Percentiles rank a stretch among this genome's conserved stretches.
Conservation (phyloP, 768 basidiomycete genomes). For the Gloeostereum incarnatum region DNA sequence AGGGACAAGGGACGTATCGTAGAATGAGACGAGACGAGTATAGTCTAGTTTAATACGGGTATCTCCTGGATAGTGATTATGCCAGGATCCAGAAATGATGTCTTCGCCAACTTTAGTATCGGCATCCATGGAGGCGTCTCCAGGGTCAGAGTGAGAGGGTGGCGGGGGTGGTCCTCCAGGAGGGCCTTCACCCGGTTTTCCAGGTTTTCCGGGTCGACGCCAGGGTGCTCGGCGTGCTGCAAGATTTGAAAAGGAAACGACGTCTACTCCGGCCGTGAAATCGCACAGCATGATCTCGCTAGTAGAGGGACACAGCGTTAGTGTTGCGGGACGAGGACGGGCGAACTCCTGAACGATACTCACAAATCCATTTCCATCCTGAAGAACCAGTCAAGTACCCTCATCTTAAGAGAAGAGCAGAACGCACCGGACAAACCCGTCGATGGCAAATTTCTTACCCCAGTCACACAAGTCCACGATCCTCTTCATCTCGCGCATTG, state of each 20-base stretch:
- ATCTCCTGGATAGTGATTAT: conserved; percentile 33
- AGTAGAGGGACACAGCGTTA: neutral
- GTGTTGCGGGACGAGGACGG: neutral
- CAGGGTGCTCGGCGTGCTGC: conserved; percentile 1
- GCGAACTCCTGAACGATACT: conserved; percentile 8
- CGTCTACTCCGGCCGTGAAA: conserved; percentile 27
- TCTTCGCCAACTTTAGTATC: conserved; percentile 7
- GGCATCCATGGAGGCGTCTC: neutral
- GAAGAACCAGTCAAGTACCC: conserved; percentile 5
- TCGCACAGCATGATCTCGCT: conserved; percentile 43
- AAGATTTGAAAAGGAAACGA: conserved; percentile 30
- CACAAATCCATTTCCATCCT: conserved; percentile 45
- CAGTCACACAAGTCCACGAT: conserved; percentile 31
- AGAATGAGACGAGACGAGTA: conserved; percentile 30
- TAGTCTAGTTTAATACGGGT: conserved; percentile 32
- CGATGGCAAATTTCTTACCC: conserved; percentile 28
- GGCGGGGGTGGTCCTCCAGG: conserved; percentile 3
- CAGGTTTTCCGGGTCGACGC: neutral
- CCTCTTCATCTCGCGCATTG: conserved; percentile 21
- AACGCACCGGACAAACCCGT: conserved; percentile 35
- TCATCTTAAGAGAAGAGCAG: conserved; percentile 4
- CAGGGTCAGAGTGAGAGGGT: neutral
- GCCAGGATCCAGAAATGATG: conserved; percentile 28
- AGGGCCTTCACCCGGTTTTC: conserved; percentile 4
- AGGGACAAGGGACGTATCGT: conserved; percentile 27